Base-by-base conservation (phyloP, 2,329 filamentous ascomycete genomes). In the Emericellopsis cladophorae region DNA sequence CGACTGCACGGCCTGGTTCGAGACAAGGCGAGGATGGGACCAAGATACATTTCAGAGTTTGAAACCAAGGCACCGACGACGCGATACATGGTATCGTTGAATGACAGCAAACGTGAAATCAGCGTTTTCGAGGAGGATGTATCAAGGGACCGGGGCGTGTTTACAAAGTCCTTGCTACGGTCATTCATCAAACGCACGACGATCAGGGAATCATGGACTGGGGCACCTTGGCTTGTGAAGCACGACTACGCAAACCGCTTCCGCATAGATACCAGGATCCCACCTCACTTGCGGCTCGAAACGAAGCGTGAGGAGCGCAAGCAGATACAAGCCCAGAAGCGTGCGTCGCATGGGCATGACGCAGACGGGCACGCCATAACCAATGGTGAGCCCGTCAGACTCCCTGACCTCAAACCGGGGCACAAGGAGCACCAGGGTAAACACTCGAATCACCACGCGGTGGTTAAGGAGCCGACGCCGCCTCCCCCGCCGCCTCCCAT, bases 211-310 rank as follows among this genome's bases (percentile, higher is more conserved):
- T 77, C 87, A 4, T 96, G 89, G 87, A 90, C 80, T 45, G 90
- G 90, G n/a, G 92, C 92, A 1, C 90, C 92, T 0, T 98, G 92
- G 92, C 67, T 94, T 42, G 90, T 96, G 15, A 95, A 93, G 62
- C 74, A 83, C 31, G 80, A 87, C 41, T 79, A 94, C 44, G 92
- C 92, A 1, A 76, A 78, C 36, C 74, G 81, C 46, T 95, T 92
- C 59, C 81, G 86, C 46, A 92, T 98, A 46, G 81, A 87, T 45
- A 88, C 79, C n/a, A 79, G 86, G 40, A 78, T 96, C 11, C 92
- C 92, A 7, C 74, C 79, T 40, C 82, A 93, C 53, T 68, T 95
- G 14, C 81, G 81, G 40, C 81, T 93, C 56, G 87, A 90, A 48
- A 84, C 76, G 47, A 89, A 86, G 58, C 67, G 84, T 11, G 74